Percentiles rank a stretch among this genome's conserved stretches.
These are phyloP conservation scores for Teratosphaeria gauchensis DNA, from an alignment of 2,329 filamentous ascomycete genomes.

Conservation along the genomic window DNA sequence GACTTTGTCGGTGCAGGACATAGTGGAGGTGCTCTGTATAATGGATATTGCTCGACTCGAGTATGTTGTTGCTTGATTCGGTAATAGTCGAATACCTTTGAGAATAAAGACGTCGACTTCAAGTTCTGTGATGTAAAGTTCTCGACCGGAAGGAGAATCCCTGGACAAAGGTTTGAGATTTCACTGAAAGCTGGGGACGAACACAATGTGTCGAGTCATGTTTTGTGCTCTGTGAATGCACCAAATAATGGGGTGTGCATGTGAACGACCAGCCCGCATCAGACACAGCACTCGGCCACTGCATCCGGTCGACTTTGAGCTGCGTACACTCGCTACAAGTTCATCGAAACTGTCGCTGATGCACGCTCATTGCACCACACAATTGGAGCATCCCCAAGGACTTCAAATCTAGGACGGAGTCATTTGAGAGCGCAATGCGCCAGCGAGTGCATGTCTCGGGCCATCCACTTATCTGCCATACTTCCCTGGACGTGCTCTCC, in stretches of 20 bases:
- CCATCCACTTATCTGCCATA: not conserved
- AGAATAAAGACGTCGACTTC: not conserved
- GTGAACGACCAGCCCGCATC: not conserved
- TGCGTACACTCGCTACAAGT: no score
- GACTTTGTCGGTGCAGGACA: constrained; percentile 9
- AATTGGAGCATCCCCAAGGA: no score
- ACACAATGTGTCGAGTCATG: not conserved
- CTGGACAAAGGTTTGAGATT: not conserved
- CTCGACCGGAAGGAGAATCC: not conserved
- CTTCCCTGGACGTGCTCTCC: not conserved
- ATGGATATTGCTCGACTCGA: not conserved
- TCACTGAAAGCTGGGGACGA: not conserved
- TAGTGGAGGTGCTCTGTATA: not conserved
- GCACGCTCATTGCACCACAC: no score
- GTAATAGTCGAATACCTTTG: not conserved
- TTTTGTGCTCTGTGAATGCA: not conserved
- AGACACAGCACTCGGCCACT: no score
- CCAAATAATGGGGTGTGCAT: not conserved
- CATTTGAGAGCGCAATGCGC: no score
- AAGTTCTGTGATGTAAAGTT: not conserved
- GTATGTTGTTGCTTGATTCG: not conserved
- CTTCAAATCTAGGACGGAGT: no score
- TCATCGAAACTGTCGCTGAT: no score
- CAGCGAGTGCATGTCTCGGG: no score
- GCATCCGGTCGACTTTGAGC: no score